These are phyloP conservation scores for Globisporangium paddicum DNA, from an alignment of 352 stramenopile genomes.

Conservation along the genomic window DNA sequence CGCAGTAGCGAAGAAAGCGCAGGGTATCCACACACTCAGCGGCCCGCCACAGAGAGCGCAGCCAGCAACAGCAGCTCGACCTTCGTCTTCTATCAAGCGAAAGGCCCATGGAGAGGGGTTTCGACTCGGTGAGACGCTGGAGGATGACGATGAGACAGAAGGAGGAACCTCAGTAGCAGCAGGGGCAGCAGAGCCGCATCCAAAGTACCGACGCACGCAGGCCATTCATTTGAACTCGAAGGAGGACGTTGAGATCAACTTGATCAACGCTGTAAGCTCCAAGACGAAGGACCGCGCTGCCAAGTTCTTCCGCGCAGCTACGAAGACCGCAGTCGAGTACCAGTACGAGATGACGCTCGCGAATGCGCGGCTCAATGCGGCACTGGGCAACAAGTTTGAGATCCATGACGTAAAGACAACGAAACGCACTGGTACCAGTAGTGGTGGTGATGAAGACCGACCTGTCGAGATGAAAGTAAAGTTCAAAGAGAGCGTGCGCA, in stretches of 20 bases:
- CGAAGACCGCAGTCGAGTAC: constrained; percentile 70
- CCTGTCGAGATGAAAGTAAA: constrained; percentile 50
- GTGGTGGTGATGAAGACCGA: not conserved
- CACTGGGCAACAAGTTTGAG: constrained; percentile 56
- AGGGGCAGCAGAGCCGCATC: constrained; percentile 6
- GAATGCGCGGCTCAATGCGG: constrained; percentile 67
- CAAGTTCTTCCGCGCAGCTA: constrained; percentile 80
- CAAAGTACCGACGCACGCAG: constrained; percentile 47
- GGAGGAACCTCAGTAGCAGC: not conserved
- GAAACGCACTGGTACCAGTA: constrained; percentile 15
- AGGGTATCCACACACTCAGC: constrained; percentile 53
- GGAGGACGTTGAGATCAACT: constrained; percentile 60
- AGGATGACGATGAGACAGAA: constrained; percentile 16
- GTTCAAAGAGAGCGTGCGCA: constrained; percentile 78
- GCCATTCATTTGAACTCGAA: constrained; percentile 69
- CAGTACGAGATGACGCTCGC: constrained; percentile 77
- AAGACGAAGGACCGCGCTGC: constrained; percentile 41
- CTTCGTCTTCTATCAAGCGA: constrained; percentile 25
- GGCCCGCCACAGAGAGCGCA: not conserved
- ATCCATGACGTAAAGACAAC: constrained; percentile 31
- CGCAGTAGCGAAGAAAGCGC: constrained; percentile 7
- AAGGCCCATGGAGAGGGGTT: constrained; percentile 40
- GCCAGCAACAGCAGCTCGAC: constrained; percentile 9
- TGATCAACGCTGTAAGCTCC: constrained; percentile 64
- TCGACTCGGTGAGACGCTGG: constrained; percentile 51